A percentile compares a stretch with the other conserved stretches of the same genome.
phyloP scores from a whole-genome alignment of 345 rosid species.

The Pistacia integerrima region DNA sequence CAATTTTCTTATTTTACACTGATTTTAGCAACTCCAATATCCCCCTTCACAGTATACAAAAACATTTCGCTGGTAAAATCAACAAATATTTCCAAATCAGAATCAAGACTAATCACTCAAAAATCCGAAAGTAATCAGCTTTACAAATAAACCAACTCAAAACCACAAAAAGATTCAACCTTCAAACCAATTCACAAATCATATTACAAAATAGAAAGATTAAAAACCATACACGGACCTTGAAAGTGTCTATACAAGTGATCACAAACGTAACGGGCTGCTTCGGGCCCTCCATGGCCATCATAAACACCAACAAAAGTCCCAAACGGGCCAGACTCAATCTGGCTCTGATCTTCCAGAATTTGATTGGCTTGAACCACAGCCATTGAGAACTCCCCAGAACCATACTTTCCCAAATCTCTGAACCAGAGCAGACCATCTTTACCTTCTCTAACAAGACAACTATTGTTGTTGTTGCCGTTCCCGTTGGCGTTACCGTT shows the following conservation, averaged over 20 bases:
- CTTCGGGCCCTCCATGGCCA: slow-evolving; percentile 92
- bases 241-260: slow-evolving; percentile 70
- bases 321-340: slow-evolving; percentile 89
- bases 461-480: slow-evolving; percentile 15
- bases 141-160: slow-evolving; percentile 6
- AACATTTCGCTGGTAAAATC: neutral
- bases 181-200: slow-evolving; percentile 2
- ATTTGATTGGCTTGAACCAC: slow-evolving; percentile 87
- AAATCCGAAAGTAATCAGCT: neutral
- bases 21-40: no score
- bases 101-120: neutral
- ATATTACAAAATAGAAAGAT: neutral
- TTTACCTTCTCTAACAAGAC: slow-evolving; percentile 55
- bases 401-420: slow-evolving; percentile 64
- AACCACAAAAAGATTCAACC: neutral
- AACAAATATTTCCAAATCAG: neutral
- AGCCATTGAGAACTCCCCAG: slow-evolving; percentile 91
- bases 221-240: slow-evolving; percentile 49
- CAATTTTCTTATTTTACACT: neutral
- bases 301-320: slow-evolving; percentile 92
- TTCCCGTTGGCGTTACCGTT: slow-evolving; percentile 13
- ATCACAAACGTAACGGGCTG: slow-evolving; percentile 86
- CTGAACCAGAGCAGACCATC: slow-evolving; percentile 83
- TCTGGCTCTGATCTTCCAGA: slow-evolving; percentile 85
- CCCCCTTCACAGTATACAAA: neutral